Evolutionary conservation across 306 rosid species (phyloP).

Genomic region (Cajanus cajan): DNA sequence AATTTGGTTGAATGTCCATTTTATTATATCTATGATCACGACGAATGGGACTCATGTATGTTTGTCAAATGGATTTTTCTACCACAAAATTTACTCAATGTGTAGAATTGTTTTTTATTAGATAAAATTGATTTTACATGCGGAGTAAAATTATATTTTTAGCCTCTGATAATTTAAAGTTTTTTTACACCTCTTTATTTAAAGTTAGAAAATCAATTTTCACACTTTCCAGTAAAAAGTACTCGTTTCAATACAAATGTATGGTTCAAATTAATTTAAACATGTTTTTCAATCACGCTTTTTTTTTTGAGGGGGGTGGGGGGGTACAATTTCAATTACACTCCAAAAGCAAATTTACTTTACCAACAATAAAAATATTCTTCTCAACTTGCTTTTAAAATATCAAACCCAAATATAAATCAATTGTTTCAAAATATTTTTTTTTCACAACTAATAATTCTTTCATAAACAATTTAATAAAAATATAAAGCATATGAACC

Average conservation of each 20-base stretch:
- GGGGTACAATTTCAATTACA: too few species aligned
- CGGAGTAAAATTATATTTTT: neutral
- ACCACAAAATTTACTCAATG: too few species aligned
- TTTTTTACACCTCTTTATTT: too few species aligned
- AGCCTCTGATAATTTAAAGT: neutral
- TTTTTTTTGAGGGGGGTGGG: too few species aligned
- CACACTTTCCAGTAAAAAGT: neutral
- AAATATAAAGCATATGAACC: neutral
- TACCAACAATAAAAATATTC: neutral
- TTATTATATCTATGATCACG: neutral
- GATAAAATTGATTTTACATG: neutral
- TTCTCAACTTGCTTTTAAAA: neutral
- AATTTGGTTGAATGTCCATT: neutral
- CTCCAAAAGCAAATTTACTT: neutral
- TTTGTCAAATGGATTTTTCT: too few species aligned
- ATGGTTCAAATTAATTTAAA: neutral
- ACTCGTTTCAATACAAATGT: neutral
- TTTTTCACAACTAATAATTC: neutral
- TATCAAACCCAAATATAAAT: neutral
- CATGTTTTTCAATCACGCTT: neutral
- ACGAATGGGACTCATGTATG: neutral
- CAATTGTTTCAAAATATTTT: neutral
- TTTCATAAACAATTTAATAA: neutral
- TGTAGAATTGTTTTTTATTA: too few species aligned
- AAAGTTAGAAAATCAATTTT: neutral